Evolutionary conservation across 371 early-diverging fungal species (phyloP), one percentile per base, ranked within the genome.

Genomic region (Mucor saturninus): DNA sequence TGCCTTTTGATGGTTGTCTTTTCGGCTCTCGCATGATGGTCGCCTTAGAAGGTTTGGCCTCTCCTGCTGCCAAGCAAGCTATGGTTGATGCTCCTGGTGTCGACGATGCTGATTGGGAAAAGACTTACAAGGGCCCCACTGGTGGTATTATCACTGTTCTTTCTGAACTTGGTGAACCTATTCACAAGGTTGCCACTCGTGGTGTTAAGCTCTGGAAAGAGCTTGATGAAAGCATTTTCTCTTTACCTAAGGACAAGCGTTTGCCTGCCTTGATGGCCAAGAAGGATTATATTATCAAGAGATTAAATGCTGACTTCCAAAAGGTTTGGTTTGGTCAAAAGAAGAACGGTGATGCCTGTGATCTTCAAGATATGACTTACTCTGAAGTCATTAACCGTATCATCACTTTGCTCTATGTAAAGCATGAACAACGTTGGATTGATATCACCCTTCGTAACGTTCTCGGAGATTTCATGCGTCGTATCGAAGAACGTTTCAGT

Each of bases 11-110:
- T 72, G 98, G 96, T 80, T 76, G 94, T 62, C 81, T 97, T 60
- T 92, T 96, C 73, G 98, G 94, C 39, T 95, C 96, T 37, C 92
- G 98, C 64, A 89, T 97, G 77, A 94, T 96, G 95, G 96, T 96
- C 42, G 95, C 96, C 64, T 90, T 92, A 80, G 98, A 97, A 76
- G 90, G 89, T 75, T 73, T 85, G 54, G 91, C 98, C 13, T 92
- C 93, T 26, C 85, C 84, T 40, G 88, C 82, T 38, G 95, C 93
- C 66, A 97, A 97, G 85, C 85, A 95, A 67, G 90, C 94, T 45
- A 96, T 97, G 77, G 96, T 93, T 5, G 88, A 87, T 61, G 92
- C 95, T 37, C 89, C 95, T 38, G 97, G 97, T 68, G 87, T 97
- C 8, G 87, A 85, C 56, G 95, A 97, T 72, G 73, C 81, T 4